phyloP scores from a whole-genome alignment of 1,139 yeast genomes.

The Sugiyamaella neomexicana region DNA sequence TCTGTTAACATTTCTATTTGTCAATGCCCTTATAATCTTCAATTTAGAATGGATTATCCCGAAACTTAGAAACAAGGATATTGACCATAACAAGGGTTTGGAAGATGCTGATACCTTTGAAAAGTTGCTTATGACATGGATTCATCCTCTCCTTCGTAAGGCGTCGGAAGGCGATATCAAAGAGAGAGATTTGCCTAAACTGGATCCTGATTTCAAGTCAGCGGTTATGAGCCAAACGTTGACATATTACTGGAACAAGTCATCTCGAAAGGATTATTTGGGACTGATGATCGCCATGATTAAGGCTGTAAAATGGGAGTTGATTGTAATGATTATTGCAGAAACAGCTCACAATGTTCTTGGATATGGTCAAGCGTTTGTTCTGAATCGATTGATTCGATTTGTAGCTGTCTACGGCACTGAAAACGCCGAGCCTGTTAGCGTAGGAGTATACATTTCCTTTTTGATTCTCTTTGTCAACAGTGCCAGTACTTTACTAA shows the following conservation, averaged over 20 bases:
- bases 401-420: slow-evolving; percentile 70
- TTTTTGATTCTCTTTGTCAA: slow-evolving; percentile 76
- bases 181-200: slow-evolving; percentile 75
- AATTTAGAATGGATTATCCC: slow-evolving; percentile 27
- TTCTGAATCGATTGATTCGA: slow-evolving; percentile 66
- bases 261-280: slow-evolving; percentile 24
- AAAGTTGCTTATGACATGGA: slow-evolving; percentile 77
- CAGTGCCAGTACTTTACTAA: slow-evolving; percentile 71
- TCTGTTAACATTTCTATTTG: slow-evolving; percentile 14
- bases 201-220: slow-evolving; percentile 64
- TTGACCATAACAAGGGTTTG: slow-evolving; percentile 38
- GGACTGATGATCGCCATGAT: slow-evolving; percentile 54
- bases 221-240: slow-evolving; percentile 49
- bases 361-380: slow-evolving; percentile 76
- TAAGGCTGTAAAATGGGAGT: slow-evolving; percentile 56
- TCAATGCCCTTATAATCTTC: slow-evolving; percentile 18
- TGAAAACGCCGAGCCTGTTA: slow-evolving; percentile 49
- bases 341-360: slow-evolving; percentile 69
- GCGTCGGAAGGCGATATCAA: slow-evolving; percentile 69
- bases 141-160: slow-evolving; percentile 75
- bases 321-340: slow-evolving; percentile 62
- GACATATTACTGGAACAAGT: slow-evolving; percentile 57
- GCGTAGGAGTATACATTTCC: slow-evolving; percentile 79
- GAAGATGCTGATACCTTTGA: slow-evolving; percentile 79
- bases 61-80: slow-evolving; percentile 15